These are phyloP conservation scores for Penicillium dipodomyicola DNA, from an alignment of 495 filamentous ascomycete species.

Conservation along the genomic window DNA sequence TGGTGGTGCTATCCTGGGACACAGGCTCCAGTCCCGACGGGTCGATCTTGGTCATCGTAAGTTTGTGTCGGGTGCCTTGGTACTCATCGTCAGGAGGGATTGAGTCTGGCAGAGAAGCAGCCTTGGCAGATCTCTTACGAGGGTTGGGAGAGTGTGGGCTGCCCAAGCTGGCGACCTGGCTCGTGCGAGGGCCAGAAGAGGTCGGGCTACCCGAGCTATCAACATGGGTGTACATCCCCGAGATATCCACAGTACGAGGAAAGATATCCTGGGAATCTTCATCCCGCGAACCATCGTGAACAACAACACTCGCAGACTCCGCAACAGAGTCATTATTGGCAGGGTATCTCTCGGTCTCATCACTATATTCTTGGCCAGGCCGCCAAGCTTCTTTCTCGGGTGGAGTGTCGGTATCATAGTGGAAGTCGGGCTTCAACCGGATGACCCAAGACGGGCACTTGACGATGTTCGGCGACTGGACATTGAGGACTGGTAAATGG, in stretches of 20 bases:
- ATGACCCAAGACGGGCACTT: not conserved
- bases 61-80: not conserved
- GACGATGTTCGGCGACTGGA: not conserved
- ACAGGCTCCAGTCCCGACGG: not conserved
- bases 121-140: slow-evolving; percentile 29
- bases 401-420: not conserved
- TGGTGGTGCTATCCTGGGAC: not conserved
- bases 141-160: slow-evolving; percentile 3
- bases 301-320: not conserved
- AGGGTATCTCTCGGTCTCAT: not conserved
- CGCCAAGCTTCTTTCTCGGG: not conserved
- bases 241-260: not conserved
- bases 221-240: not conserved
- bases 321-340: not conserved
- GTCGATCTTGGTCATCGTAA: not conserved
- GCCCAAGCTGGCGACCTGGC: not conserved
- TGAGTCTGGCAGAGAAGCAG: slow-evolving; percentile 29
- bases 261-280: not conserved
- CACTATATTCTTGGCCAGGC: not conserved
- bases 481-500: slow-evolving; percentile 3
- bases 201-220: not conserved
- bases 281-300: not conserved
- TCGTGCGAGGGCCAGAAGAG: slow-evolving; percentile 17
- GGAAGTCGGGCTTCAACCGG: not conserved
- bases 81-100: slow-evolving; percentile 5